Percentiles rank a stretch among this genome's conserved stretches.
phyloP scores from a whole-genome alignment of 2,329 filamentous ascomycete species.

The Chrysoporthe puriensis region DNA sequence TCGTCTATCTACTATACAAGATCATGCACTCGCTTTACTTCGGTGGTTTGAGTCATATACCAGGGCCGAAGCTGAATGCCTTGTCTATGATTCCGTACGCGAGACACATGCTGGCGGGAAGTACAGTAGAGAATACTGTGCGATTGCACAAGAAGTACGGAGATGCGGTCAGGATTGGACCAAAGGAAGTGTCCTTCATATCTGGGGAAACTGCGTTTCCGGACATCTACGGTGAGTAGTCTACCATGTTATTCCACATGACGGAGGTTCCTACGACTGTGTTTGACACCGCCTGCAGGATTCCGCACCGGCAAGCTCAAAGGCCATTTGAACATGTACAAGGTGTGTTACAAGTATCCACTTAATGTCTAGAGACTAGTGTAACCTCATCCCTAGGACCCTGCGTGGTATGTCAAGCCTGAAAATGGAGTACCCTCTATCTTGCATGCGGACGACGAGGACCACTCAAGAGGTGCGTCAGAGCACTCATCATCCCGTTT shows the following conservation, averaged over 20 bases:
- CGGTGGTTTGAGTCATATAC: background rate
- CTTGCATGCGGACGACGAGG: background rate
- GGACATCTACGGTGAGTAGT: background rate
- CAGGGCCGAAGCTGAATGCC: background rate
- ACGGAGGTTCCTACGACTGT: background rate
- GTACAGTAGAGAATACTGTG: background rate
- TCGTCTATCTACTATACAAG: background rate
- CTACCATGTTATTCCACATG: background rate
- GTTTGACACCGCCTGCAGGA: background rate
- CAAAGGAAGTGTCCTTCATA: background rate
- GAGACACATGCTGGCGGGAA: conserved; percentile 1
- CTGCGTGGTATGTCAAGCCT: conserved; percentile 3
- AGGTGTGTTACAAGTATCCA: background rate
- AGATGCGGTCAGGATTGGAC: background rate
- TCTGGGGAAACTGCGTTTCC: background rate
- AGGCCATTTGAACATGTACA: background rate
- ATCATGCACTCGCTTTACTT: background rate
- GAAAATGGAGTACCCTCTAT: background rate
- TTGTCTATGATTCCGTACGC: background rate
- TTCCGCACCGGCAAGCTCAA: conserved; percentile 2
- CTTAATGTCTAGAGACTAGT: background rate
- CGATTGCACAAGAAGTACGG: background rate
- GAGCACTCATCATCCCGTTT: background rate
- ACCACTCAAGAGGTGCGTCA: background rate
- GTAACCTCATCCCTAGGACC: background rate